A percentile compares a stretch with the other conserved stretches of the same genome.
These are phyloP conservation scores for Boeremia lycopersici DNA, from an alignment of 2,329 filamentous ascomycete genomes.

Conservation along the genomic window DNA sequence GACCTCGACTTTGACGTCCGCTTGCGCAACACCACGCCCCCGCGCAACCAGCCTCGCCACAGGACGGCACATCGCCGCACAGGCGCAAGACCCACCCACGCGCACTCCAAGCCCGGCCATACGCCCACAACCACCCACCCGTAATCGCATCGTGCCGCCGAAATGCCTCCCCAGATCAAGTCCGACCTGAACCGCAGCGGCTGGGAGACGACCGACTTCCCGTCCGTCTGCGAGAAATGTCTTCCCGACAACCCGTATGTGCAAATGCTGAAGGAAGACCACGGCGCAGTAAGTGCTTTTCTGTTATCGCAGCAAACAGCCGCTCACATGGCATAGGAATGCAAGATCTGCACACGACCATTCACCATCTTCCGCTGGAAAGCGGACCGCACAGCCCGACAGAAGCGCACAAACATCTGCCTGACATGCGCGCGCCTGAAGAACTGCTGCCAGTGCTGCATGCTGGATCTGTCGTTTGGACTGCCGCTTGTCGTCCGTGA, in stretches of 20 bases:
- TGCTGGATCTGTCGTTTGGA: constrained; percentile 96
- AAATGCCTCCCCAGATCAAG: constrained; percentile 91
- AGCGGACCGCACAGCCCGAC: constrained; percentile 85
- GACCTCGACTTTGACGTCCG: background rate
- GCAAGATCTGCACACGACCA: constrained; percentile 82
- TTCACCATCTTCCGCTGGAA: constrained; percentile 98
- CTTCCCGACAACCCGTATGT: constrained; percentile 97
- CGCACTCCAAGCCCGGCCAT: constrained; percentile 1
- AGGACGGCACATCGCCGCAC: constrained; percentile 5
- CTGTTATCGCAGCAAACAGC: constrained; percentile 73
- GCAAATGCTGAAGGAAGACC: constrained; percentile 98
- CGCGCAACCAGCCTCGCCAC: constrained; percentile 3
- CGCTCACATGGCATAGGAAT: constrained; percentile 56
- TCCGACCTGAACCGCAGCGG: constrained; percentile 93
- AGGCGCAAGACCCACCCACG: constrained; percentile 1
- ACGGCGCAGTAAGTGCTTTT: constrained; percentile 76
- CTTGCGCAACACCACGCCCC: background rate
- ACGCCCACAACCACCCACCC: background rate
- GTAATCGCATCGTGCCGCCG: background rate
- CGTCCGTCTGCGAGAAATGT: constrained; percentile 88
- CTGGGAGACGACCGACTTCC: constrained; percentile 93
- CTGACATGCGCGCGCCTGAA: constrained; percentile 95
- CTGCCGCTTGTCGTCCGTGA: constrained; percentile 93
- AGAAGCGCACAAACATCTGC: constrained; percentile 94
- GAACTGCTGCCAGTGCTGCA: constrained; percentile 98